Evolutionary conservation across 2,329 filamentous ascomycete species (phyloP).

Genomic region (Arachnopeziza araneosa): DNA sequence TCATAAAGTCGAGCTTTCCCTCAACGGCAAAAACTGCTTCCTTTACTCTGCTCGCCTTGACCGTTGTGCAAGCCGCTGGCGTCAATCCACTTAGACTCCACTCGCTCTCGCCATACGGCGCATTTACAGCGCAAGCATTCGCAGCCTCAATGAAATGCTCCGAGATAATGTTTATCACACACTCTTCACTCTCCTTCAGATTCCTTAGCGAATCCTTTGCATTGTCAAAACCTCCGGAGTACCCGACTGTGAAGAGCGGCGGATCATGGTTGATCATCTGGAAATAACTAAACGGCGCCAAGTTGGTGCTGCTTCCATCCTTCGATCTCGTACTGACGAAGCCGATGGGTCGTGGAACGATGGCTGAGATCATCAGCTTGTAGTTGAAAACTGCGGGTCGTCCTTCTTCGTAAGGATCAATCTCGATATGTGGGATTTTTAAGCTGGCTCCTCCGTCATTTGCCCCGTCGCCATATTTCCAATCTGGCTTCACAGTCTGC

Average conservation of each 20-base stretch:
- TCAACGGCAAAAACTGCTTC: constrained; percentile 84
- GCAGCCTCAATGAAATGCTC: constrained; percentile 85
- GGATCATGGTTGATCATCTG: constrained; percentile 81
- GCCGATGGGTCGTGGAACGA: constrained; percentile 77
- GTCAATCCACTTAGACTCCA: constrained; percentile 76
- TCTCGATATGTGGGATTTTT: constrained; percentile 60
- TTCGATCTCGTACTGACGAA: constrained; percentile 50
- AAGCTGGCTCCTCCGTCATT: constrained; percentile 45
- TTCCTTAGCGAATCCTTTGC: constrained; percentile 80
- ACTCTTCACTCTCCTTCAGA: constrained; percentile 65
- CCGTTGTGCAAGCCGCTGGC: constrained; percentile 58
- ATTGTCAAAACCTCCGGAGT: constrained; percentile 37
- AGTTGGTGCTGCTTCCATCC: constrained; percentile 64
- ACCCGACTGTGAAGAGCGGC: constrained; percentile 67
- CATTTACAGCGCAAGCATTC: constrained; percentile 73
- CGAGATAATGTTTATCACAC: constrained; percentile 80
- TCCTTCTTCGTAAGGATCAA: constrained; percentile 72
- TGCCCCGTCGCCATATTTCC: constrained; percentile 60
- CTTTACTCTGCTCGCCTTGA: constrained; percentile 66
- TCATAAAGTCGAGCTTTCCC: constrained; percentile 67
- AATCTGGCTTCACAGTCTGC: constrained; percentile 58
- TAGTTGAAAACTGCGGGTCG: constrained; percentile 72
- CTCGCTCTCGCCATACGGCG: constrained; percentile 70
- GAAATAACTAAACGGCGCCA: constrained; percentile 86
- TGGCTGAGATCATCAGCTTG: constrained; percentile 80